Base-by-base conservation (phyloP, 1,284 basidiomycete genomes). In the Marasmius oreades region DNA sequence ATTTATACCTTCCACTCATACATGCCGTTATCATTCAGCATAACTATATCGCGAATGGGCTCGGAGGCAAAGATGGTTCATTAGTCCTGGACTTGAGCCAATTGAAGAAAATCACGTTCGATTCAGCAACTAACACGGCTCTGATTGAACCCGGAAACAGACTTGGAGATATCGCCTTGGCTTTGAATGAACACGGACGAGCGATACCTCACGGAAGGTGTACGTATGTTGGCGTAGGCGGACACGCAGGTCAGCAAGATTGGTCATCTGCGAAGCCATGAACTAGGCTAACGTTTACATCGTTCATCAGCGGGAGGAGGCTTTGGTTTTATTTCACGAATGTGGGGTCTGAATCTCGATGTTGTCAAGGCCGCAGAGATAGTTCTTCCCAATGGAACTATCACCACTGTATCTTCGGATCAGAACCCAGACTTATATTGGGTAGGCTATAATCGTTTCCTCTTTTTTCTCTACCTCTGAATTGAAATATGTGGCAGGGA, bases 181-280 rank as follows among this genome's bases (percentile, higher is more conserved):
- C 55, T 20, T 58, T 71, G 44, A 66, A 64, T 54, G 59, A 63
- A 11, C 34, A 61, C n/a, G 69, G 68, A 45, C 62, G 66, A 16
- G 69, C 68, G 3, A 31, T 71, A 20, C 64, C 69, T 8, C 68
- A 70, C 47, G 69, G 69, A 18, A 65, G 64, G 59, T 55, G 69
- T 57, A 64, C 69, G 3, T 66, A 67, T 55, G 69, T 67, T 7
- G 55, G 66, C 42, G 51, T 62, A 20, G 28, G 20, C 14, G 22
- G 47, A 2, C 47, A 50, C 26, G 24, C 47, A n/a, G 26, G 39
- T 14, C 36, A 14, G 36, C 16, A 5, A 42, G 1, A 16, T 14
- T 43, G 20, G 2, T 12, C 24, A 1, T 20, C 43, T n/a, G n/a
- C n/a, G n/a, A n/a, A n/a, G n/a, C 24, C 42, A n/a, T 16, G n/a